These are phyloP conservation scores for Ilex aquifolium DNA, from an alignment of 257 asterid species.

Conservation along the genomic window DNA sequence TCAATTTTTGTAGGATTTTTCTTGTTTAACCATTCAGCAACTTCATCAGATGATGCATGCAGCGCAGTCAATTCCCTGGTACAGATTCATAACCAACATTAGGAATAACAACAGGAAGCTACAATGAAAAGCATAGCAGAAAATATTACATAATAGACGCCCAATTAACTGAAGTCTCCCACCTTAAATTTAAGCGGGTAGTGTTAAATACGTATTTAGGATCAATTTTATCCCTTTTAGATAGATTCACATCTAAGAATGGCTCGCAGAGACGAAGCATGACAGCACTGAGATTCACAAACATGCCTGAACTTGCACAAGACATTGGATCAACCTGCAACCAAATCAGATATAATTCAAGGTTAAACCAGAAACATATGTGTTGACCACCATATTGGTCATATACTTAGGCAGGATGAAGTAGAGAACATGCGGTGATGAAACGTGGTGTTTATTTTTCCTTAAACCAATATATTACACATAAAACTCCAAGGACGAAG, in stretches of 20 bases:
- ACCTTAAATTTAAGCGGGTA: constrained; percentile 84
- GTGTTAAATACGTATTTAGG: constrained; percentile 64
- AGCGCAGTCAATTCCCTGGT: constrained; percentile 87
- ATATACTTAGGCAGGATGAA: neutral
- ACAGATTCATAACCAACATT: neutral
- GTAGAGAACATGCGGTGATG: neutral
- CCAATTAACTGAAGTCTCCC: constrained; percentile 2
- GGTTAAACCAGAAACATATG: constrained; percentile 2
- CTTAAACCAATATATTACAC: too few species aligned
- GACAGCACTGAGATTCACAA: constrained; percentile 88
- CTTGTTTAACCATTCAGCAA: constrained; percentile 66
- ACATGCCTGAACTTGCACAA: constrained; percentile 97
- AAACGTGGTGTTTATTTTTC: neutral
- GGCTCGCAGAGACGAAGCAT: constrained; percentile 94
- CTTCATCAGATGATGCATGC: constrained; percentile 95
- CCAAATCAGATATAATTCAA: constrained; percentile 10
- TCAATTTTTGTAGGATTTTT: constrained; percentile 34
- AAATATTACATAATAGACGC: neutral
- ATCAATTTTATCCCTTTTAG: constrained; percentile 85
- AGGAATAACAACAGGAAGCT: neutral
- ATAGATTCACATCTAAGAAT: constrained; percentile 77
- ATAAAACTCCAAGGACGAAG: too few species aligned
- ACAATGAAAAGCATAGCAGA: neutral
- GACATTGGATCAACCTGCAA: constrained; percentile 83
- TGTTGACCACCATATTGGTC: neutral